A percentile compares a stretch with the other conserved stretches of the same genome.
Conservation (phyloP, 257 asterid genomes). For the Rehmannia glutinosa region DNA sequence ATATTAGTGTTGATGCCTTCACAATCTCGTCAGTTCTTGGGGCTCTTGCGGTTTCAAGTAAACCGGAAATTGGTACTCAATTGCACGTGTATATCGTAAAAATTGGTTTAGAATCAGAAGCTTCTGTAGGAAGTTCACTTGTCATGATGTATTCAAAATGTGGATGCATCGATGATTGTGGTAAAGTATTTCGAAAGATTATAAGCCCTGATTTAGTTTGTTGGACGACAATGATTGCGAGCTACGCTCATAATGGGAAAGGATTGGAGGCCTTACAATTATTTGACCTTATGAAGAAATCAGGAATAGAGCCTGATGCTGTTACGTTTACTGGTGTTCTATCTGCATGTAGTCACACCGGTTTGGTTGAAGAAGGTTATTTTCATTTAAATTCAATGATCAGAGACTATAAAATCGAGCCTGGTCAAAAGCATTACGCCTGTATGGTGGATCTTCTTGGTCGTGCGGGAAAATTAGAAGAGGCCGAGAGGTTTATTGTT, state of each 20-base stretch:
- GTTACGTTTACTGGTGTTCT: conserved; percentile 57
- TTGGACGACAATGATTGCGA: conserved; percentile 65
- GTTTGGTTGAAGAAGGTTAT: conserved; percentile 73
- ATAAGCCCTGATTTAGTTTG: conserved; percentile 46
- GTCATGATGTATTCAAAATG: conserved; percentile 65
- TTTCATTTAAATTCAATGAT: conserved; percentile 63
- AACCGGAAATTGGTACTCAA: conserved; percentile 36
- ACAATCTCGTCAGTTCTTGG: conserved; percentile 56
- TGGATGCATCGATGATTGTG: conserved; percentile 55
- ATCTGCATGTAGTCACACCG: conserved; percentile 79
- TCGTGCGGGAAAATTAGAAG: conserved; percentile 68
- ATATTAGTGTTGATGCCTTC: conserved; percentile 37
- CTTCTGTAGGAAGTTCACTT: conserved; percentile 60
- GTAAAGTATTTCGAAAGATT: conserved; percentile 43
- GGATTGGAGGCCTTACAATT: conserved; percentile 56
- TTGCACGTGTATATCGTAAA: conserved; percentile 51
- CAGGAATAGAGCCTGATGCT: conserved; percentile 52
- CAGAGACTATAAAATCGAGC: conserved; percentile 56
- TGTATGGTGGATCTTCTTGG: conserved; percentile 86
- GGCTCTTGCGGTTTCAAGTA: conserved; percentile 31
- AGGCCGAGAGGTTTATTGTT: conserved; percentile 61
- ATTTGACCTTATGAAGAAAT: conserved; percentile 58
- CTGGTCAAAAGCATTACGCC: conserved; percentile 58
- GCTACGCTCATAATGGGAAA: conserved; percentile 76
- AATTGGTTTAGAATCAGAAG: conserved; percentile 52